phyloP scores from a whole-genome alignment of 768 basidiomycete genomes.

The Saitozyma sp. region DNA sequence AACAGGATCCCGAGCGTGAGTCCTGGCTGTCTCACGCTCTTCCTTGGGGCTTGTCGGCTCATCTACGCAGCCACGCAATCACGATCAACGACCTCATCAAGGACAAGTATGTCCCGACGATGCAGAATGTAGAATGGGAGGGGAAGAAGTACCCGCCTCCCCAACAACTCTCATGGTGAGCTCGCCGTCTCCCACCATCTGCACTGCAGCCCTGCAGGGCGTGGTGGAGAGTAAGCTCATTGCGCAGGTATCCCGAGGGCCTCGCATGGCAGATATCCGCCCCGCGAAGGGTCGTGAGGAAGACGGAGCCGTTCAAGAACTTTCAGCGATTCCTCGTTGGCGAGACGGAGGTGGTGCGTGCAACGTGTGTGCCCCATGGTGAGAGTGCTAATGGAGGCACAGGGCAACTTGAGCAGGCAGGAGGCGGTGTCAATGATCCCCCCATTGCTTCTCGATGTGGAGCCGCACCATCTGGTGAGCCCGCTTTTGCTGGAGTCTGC shows the following conservation, averaged over 20 bases:
- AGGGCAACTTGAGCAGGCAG: conserved; percentile 95
- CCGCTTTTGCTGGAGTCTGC: not conserved
- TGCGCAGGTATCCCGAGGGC: conserved; percentile 84
- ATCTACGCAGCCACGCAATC: conserved; percentile 58
- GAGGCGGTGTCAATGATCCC: conserved; percentile 99
- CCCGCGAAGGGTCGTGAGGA: conserved; percentile 81
- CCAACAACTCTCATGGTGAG: conserved; percentile 78
- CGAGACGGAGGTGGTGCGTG: conserved; percentile 90
- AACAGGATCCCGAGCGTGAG: conserved; percentile 79
- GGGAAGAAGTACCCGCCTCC: conserved; percentile 75
- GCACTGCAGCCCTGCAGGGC: too few species aligned
- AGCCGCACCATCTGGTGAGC: conserved; percentile 74
- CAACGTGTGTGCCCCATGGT: not conserved
- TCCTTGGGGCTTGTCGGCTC: conserved; percentile 10
- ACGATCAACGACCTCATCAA: conserved; percentile 77
- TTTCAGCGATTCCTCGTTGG: conserved; percentile 96
- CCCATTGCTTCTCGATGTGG: conserved; percentile 88
- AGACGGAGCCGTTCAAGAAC: conserved; percentile 82
- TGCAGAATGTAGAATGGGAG: conserved; percentile 74
- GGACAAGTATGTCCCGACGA: conserved; percentile 71
- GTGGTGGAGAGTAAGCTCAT: not conserved
- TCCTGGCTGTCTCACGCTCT: conserved; percentile 3
- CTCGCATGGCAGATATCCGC: conserved; percentile 96
- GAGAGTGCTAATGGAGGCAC: conserved; percentile 7
- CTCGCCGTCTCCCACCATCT: not conserved